Evolutionary conservation across 805 yeast species (phyloP).

Genomic region (Lachancea sp.): DNA sequence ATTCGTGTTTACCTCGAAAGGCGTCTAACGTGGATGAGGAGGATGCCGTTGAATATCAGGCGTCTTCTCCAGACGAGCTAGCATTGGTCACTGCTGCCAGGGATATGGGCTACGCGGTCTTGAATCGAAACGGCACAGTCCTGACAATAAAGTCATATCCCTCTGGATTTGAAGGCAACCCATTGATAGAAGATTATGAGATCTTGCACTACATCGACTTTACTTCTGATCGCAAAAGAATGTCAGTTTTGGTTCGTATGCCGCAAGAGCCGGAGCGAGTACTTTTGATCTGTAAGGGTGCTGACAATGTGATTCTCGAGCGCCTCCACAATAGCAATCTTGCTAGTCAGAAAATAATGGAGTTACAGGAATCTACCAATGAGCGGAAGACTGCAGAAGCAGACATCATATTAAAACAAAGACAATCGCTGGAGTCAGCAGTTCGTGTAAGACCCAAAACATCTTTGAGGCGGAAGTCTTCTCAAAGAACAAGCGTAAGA

Average conservation of each 20-base stretch:
- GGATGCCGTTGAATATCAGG: constrained; percentile 69
- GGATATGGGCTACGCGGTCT: constrained; percentile 86
- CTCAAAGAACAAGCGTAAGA: constrained; percentile 25
- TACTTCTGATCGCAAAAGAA: constrained; percentile 80
- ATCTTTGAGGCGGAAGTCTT: constrained; percentile 29
- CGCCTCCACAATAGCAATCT: constrained; percentile 51
- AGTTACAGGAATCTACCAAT: constrained; percentile 49
- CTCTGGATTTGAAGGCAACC: constrained; percentile 60
- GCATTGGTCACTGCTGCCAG: constrained; percentile 93
- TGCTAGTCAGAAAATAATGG: constrained; percentile 60
- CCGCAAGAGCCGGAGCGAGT: constrained; percentile 60
- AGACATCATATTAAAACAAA: constrained; percentile 55
- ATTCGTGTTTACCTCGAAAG: constrained; percentile 76
- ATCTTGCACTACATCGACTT: constrained; percentile 80
- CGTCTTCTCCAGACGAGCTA: constrained; percentile 94
- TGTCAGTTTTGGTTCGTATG: constrained; percentile 78
- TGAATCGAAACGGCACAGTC: constrained; percentile 53
- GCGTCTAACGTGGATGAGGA: constrained; percentile 26
- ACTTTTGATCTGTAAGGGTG: constrained; percentile 86
- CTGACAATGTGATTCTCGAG: constrained; percentile 84
- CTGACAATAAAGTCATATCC: constrained; percentile 77
- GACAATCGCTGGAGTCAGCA: constrained; percentile 39
- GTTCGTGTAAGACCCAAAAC: constrained; percentile 28
- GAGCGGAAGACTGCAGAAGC: constrained; percentile 76
- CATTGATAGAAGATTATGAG: constrained; percentile 63